Evolutionary conservation across 371 early-diverging fungal genomes (phyloP).

Genomic region (Zychaea mexicana): DNA sequence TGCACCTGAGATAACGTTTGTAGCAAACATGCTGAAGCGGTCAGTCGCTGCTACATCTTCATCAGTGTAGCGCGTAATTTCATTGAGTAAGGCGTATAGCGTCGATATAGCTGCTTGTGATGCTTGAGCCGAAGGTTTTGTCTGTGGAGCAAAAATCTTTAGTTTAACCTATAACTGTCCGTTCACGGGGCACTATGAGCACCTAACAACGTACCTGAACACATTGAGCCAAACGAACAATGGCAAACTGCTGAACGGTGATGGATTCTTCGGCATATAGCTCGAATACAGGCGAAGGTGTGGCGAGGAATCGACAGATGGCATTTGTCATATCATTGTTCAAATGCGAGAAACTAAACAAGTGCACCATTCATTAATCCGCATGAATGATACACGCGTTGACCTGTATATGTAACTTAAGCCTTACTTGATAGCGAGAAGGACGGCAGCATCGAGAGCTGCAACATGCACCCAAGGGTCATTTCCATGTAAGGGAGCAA

Average conservation of each 20-base stretch:
- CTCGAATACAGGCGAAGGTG: conserved; percentile 65
- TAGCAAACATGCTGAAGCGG: conserved; percentile 11
- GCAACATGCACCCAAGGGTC: conserved; percentile 60
- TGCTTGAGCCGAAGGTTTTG: conserved; percentile 38
- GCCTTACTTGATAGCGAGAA: conserved; percentile 62
- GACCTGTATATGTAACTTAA: not conserved
- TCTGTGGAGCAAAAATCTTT: too few species aligned
- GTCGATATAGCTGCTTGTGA: conserved; percentile 54
- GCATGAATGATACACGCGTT: too few species aligned
- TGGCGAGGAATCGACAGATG: conserved; percentile 62
- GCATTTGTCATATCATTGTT: conserved; percentile 54
- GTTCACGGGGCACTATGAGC: too few species aligned
- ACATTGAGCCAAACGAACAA: conserved; percentile 57
- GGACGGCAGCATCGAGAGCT: conserved; percentile 57
- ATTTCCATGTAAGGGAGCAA: conserved; percentile 42
- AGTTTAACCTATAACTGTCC: too few species aligned
- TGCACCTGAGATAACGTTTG: conserved; percentile 36
- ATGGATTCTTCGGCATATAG: conserved; percentile 24
- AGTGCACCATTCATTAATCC: not conserved
- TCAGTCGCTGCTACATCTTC: conserved; percentile 12
- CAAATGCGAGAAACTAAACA: conserved; percentile 50
- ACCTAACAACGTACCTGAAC: conserved; percentile 51
- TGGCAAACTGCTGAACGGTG: conserved; percentile 56
- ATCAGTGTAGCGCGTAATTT: conserved; percentile 51
- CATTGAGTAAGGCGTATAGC: conserved; percentile 57